Conservation (phyloP, 768 basidiomycete species). For the Pleurotus eryngii region DNA sequence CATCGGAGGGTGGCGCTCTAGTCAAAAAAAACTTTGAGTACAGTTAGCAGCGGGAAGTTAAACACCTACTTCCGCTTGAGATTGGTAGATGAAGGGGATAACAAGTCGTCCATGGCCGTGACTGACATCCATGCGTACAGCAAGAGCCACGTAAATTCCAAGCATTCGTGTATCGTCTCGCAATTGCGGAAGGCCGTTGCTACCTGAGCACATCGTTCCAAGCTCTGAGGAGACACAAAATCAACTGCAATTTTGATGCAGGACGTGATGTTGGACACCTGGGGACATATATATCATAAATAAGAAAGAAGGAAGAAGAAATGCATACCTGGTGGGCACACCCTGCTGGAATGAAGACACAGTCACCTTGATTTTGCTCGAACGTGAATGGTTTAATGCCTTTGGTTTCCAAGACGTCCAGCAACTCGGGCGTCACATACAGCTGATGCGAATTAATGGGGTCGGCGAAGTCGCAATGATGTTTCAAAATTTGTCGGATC, state of each 20-base stretch:
- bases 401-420: constrained; percentile 50
- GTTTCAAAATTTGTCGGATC: constrained; percentile 53
- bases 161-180: background rate
- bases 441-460: constrained; percentile 7
- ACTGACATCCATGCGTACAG: background rate
- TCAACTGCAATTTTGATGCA: constrained; percentile 7
- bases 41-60: background rate
- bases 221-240: background rate
- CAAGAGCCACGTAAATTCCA: background rate
- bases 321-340: constrained; percentile 58
- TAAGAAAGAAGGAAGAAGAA: background rate
- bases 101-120: background rate
- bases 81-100: background rate
- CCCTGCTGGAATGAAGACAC: constrained; percentile 74
- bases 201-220: background rate
- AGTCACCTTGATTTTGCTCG: constrained; percentile 68
- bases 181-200: background rate
- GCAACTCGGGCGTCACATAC: constrained; percentile 26
- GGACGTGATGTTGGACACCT: constrained; percentile 3
- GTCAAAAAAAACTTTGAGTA: background rate
- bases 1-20: no score
- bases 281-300: background rate
- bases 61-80: background rate
- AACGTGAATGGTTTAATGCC: constrained; percentile 61
- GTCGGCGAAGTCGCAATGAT: background rate